Conservation (phyloP, 2,329 filamentous ascomycete genomes). For the Aureobasidium sp. region DNA sequence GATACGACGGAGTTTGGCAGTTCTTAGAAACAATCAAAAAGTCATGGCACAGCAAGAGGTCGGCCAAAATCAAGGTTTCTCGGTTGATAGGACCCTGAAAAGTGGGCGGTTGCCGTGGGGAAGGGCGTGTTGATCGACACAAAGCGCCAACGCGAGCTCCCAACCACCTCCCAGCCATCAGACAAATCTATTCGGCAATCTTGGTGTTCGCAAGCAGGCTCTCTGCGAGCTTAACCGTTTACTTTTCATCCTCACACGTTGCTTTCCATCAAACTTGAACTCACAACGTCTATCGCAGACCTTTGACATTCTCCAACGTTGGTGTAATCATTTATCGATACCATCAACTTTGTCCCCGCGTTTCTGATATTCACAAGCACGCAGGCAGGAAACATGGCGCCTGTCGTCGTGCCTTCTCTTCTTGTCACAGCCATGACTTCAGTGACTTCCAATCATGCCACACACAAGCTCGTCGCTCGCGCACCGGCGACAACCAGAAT, state of each 20-base stretch:
- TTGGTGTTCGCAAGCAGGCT: background rate
- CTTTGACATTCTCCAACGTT: background rate
- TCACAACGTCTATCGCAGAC: background rate
- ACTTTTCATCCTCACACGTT: background rate
- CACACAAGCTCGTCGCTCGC: background rate
- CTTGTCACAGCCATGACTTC: too few relatives aligned
- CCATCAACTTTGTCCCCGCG: background rate
- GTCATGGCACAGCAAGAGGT: background rate
- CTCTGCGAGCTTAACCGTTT: background rate
- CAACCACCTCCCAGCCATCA: constrained; percentile 10
- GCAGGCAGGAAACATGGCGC: too few relatives aligned
- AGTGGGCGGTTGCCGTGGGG: constrained; percentile 13
- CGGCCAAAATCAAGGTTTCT: constrained; percentile 16
- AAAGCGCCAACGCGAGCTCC: background rate
- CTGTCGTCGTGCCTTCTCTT: too few relatives aligned
- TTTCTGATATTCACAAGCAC: too few relatives aligned
- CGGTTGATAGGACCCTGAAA: constrained; percentile 11
- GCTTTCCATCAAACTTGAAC: background rate
- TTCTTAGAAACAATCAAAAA: background rate
- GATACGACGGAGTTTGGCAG: background rate
- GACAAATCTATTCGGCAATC: background rate
- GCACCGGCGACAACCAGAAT: background rate
- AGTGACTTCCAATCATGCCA: background rate
- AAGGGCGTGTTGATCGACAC: constrained; percentile 8
- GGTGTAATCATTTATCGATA: constrained; percentile 6